phyloP scores from a whole-genome alignment of 208 protist genomes.

The Blastocrithidia nonstop region DNA sequence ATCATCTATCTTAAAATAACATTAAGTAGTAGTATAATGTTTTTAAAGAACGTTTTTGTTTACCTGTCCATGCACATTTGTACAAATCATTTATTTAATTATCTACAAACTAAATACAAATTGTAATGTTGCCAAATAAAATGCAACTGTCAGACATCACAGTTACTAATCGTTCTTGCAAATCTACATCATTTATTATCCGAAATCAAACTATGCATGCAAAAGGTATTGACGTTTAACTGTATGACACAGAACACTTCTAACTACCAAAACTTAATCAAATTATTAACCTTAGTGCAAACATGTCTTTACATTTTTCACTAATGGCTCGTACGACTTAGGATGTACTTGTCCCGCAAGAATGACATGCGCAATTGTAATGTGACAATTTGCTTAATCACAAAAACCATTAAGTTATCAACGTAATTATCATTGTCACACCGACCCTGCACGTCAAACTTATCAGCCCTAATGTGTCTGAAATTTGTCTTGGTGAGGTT shows the following conservation, averaged over 20 bases:
- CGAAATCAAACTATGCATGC: constrained; percentile 38
- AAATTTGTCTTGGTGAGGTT: constrained; percentile 64
- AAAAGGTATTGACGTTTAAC: constrained; percentile 35
- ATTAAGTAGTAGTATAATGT: too few relatives aligned
- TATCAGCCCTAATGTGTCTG: constrained; percentile 26
- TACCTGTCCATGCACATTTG: constrained; percentile 46
- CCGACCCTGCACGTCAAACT: constrained; percentile 48
- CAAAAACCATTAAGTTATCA: constrained; percentile 43
- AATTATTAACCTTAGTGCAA: constrained; percentile 32
- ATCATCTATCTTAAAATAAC: not conserved
- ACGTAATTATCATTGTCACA: constrained; percentile 50
- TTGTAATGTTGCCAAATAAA: constrained; percentile 56
- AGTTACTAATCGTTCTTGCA: constrained; percentile 45
- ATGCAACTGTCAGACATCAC: constrained; percentile 54
- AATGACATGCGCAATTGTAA: constrained; percentile 49
- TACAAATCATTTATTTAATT: constrained; percentile 59
- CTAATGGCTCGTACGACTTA: constrained; percentile 43
- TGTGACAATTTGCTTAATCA: constrained; percentile 70
- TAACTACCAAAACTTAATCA: constrained; percentile 59
- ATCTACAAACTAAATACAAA: constrained; percentile 36
- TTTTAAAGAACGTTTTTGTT: constrained; percentile 17
- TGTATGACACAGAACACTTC: constrained; percentile 66
- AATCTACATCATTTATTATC: constrained; percentile 60
- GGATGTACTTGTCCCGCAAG: constrained; percentile 7
- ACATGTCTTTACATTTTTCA: constrained; percentile 62